Conservation (phyloP, 129 eudicot species). For the Mikania micrantha region DNA sequence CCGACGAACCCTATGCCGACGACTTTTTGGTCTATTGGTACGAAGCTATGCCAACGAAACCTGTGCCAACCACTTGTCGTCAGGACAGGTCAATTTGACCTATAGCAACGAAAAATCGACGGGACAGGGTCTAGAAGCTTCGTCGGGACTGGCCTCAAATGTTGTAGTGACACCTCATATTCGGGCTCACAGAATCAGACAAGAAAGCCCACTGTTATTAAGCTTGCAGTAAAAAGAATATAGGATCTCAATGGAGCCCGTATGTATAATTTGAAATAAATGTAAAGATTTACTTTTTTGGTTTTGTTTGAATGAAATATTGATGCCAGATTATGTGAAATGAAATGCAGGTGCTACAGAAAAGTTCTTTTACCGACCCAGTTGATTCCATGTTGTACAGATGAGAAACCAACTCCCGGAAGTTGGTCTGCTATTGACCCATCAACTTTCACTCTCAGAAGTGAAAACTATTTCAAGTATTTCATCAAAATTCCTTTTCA, state of each 20-base stretch:
- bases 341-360: conserved; percentile 53
- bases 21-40: no score
- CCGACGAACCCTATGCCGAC: no score
- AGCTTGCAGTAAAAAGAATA: conserved; percentile 58
- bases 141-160: no score
- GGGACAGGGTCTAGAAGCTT: no score
- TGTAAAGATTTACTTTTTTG: neutral
- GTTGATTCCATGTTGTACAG: conserved; percentile 62
- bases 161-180: conserved; percentile 26
- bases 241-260: conserved; percentile 45
- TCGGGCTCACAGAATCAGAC: conserved; percentile 44
- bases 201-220: conserved; percentile 48
- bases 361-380: conserved; percentile 60
- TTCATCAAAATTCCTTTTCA: neutral
- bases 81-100: no score
- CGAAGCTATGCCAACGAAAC: no score
- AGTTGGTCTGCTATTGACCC: conserved; percentile 79
- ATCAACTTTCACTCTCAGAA: conserved; percentile 68
- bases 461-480: conserved; percentile 74
- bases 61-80: no score
- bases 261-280: conserved; percentile 29
- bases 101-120: no score
- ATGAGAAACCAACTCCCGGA: conserved; percentile 55
- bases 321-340: neutral
- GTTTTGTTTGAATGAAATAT: neutral